Conservation (phyloP, 768 basidiomycete species). For the Russula lepida region DNA sequence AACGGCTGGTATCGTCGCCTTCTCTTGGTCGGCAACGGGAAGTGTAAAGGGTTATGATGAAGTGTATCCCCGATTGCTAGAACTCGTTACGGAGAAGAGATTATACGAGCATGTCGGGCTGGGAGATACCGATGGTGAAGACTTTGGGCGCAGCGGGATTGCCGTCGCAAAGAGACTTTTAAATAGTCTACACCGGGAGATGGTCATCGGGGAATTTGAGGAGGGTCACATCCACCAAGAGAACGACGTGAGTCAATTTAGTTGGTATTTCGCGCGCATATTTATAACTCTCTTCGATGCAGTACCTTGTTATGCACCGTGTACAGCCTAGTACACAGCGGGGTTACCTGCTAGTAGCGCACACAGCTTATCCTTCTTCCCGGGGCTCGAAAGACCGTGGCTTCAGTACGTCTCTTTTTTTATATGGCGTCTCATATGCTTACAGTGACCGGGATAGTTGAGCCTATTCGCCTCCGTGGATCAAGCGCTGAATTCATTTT, state of each 20-base stretch:
- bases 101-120: conserved; percentile 63
- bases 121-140: conserved; percentile 20
- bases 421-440: neutral
- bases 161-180: conserved; percentile 50
- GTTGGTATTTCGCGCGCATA: neutral
- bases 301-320: conserved; percentile 93
- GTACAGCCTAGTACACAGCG: conserved; percentile 86
- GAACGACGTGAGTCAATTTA: conserved; percentile 55
- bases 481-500: conserved; percentile 74
- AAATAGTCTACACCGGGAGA: conserved; percentile 85
- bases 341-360: conserved; percentile 87
- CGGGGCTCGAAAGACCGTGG: conserved; percentile 78
- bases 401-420: conserved; percentile 43
- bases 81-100: conserved; percentile 80
- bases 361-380: conserved; percentile 68
- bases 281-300: neutral
- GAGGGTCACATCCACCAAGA: conserved; percentile 98
- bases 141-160: conserved; percentile 26
- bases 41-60: conserved; percentile 98
- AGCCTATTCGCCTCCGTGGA: conserved; percentile 73
- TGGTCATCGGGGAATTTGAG: conserved; percentile 76
- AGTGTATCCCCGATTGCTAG: conserved; percentile 87
- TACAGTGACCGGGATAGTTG: conserved; percentile 40
- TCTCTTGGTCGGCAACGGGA: conserved; percentile 81
- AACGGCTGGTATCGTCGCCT: conserved; percentile 86